Evolutionary conservation across 192 early-diverging fungal genomes (phyloP).

Genomic region (Coemansia sp.): DNA sequence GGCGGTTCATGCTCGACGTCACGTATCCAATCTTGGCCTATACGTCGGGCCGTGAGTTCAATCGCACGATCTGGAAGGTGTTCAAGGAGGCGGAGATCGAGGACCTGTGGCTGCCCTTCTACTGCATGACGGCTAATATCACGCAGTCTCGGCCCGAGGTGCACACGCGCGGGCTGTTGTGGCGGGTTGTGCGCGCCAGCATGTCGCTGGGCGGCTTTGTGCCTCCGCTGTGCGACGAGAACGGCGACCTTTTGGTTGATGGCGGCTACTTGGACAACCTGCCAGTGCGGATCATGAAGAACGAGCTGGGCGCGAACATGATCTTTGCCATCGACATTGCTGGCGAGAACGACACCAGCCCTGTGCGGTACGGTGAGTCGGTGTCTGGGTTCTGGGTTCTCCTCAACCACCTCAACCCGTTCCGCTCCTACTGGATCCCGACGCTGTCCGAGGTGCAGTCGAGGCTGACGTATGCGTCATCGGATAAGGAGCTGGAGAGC

Average conservation of each 20-base stretch:
- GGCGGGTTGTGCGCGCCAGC: slow-evolving; percentile 96
- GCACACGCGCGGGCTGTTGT: slow-evolving; percentile 91
- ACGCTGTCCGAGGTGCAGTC: slow-evolving; percentile 94
- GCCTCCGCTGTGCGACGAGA: slow-evolving; percentile 91
- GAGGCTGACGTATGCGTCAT: slow-evolving; percentile 90
- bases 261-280: slow-evolving; percentile 99
- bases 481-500: slow-evolving; percentile 86
- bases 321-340: slow-evolving; percentile 97
- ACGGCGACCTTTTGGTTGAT: slow-evolving; percentile 97
- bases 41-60: slow-evolving; percentile 95
- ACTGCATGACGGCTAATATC: slow-evolving; percentile 95
- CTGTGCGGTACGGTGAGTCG: slow-evolving; percentile 88
- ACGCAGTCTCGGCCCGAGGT: slow-evolving; percentile 94
- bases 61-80: slow-evolving; percentile 95
- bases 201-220: slow-evolving; percentile 97
- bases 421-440: slow-evolving; percentile 75
- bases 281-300: slow-evolving; percentile 83
- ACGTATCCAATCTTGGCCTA: slow-evolving; percentile 94
- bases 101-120: slow-evolving; percentile 98
- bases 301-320: slow-evolving; percentile 79
- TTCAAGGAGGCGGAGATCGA: slow-evolving; percentile 94
- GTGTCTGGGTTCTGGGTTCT: slow-evolving; percentile 94
- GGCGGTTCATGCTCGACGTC: slow-evolving; percentile 90
- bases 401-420: slow-evolving; percentile 81
- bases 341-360: slow-evolving; percentile 89